Base-by-base conservation (phyloP, 1,284 basidiomycete species). In the Clitocybe nebularis region DNA sequence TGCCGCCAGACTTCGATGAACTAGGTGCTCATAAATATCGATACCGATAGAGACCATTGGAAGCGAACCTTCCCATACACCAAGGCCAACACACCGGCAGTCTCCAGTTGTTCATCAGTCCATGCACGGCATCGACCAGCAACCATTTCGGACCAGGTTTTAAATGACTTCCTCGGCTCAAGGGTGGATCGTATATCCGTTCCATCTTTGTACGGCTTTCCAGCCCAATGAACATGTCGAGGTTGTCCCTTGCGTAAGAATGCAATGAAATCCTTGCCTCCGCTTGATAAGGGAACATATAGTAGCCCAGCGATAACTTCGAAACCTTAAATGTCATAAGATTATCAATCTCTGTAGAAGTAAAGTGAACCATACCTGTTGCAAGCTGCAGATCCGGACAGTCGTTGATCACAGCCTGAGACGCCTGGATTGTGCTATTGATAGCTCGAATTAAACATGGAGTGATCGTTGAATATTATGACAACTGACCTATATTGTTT, bases 1-100 rank as follows among this genome's bases (percentile, higher is more conserved):
- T 93, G 84, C 51, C 90, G 68, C 90, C 90, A 93, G 2, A 93
- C 89, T 58, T 89, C 85, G 51, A 90, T 89, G 65, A 91, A 92
- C 78, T 88, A 45, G 5, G 33, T 6, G 11, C 36, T 36, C 13
- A 13, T 32, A 20, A 22, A 35, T 34, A 23, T 29, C 8, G 36
- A 19, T 30, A 24, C n/a, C n/a, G 41, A 32, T 14, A 13, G 32
- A 5, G 17, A 22, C 20, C 4, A 14, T 4, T n/a, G 1, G 25
- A 5, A 5, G 38, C 48, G 19, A 39, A 77, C 79, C 69, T 88
- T 87, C 34, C 87, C 85, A 52, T 89, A 89, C 7, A 93, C 87
- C 17, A 93, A 65, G 11, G 89, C 84, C n/a, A 93, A 69, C 3
- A 93, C 87, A 29, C 84, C 83, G 0, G 89, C 90, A 2, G 89